Evolutionary conservation across 768 basidiomycete species (phyloP), one percentile per base, ranked within the genome.

Genomic region (Leccinum sublutescens): DNA sequence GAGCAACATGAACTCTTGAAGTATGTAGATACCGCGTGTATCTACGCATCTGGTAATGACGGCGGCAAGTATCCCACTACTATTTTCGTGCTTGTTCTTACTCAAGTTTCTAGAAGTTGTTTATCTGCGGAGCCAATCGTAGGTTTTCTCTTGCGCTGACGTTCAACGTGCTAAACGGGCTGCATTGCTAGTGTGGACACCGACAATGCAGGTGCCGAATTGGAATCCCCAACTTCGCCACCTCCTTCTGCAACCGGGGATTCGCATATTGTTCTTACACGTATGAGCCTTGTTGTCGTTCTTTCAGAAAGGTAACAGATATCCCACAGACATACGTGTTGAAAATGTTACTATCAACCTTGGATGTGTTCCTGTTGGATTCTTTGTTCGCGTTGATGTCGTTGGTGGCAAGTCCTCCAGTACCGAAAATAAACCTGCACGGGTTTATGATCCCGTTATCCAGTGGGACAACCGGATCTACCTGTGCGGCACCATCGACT

Each of bases 321-420:
- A 5, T 25, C 36, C 11, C 25, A 11, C 27, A 66, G 65, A 56
- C 4, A 61, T 66, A 0, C 65, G 58, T 23, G 65, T 51, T 38
- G 57, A 59, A 36, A 56, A 60, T 51, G 29, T 57, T 27, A n/a
- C 38, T 6, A 19, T 54, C 21, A 25, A 47, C 27, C 55, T 66
- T 43, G 50, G 40, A 25, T 65, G 62, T 21, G 54, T 67, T 40
- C 65, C 65, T 14, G 36, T 61, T 8, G 59, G 65, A 2, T 66
- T 66, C 43, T 66, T 57, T 51, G 59, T 61, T 29, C 54, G 52
- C 6, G 48, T 66, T 9, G 25, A 66, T 38, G 38, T 38, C 48
- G 48, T 57, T 10, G 17, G 1, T 10, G 40, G 38, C 34, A 36
- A 21, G 15, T 3, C 31, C 25, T 56, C 50, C 48, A 54, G 47